Percentiles rank a stretch among this genome's conserved stretches.
Conservation (phyloP, 495 filamentous ascomycete genomes). For the Tuber brumale region DNA sequence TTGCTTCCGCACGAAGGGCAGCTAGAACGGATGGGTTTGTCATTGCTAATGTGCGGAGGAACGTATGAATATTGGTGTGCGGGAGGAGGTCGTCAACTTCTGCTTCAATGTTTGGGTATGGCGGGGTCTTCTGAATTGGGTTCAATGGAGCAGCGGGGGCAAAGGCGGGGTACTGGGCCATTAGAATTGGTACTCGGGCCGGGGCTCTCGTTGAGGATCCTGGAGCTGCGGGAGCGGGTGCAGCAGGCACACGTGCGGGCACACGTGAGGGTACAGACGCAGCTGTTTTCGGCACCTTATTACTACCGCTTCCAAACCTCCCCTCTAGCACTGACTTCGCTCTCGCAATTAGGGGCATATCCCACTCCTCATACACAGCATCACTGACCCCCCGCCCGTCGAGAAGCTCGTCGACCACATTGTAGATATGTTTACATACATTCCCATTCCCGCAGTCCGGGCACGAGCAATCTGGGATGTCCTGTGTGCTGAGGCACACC, state of each 20-base stretch:
- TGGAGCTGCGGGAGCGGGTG: not conserved
- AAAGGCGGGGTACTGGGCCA: not conserved
- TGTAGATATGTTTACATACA: not conserved
- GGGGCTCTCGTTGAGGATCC: not conserved
- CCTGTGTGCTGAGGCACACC: not conserved
- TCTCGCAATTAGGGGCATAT: not conserved
- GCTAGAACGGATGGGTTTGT: not conserved
- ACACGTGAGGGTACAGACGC: not conserved
- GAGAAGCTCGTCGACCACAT: not conserved
- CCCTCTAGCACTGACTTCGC: not conserved
- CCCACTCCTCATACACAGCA: not conserved
- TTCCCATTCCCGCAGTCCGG: not conserved
- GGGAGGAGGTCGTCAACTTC: constrained; percentile 3
- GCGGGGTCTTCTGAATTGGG: not conserved
- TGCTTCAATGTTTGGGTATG: constrained; percentile 2
- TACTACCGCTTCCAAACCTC: not conserved
- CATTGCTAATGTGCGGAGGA: not conserved
- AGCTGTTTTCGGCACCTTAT: not conserved
- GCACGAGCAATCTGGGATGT: not conserved
- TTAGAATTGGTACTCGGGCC: not conserved
- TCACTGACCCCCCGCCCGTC: not conserved
- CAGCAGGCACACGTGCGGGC: not conserved
- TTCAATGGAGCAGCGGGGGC: not conserved
- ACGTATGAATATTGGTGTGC: not conserved
- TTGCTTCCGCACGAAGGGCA: not conserved